Evolutionary conservation across 2,329 filamentous ascomycete genomes (phyloP).

Genomic region (Sphaceloma murrayae): DNA sequence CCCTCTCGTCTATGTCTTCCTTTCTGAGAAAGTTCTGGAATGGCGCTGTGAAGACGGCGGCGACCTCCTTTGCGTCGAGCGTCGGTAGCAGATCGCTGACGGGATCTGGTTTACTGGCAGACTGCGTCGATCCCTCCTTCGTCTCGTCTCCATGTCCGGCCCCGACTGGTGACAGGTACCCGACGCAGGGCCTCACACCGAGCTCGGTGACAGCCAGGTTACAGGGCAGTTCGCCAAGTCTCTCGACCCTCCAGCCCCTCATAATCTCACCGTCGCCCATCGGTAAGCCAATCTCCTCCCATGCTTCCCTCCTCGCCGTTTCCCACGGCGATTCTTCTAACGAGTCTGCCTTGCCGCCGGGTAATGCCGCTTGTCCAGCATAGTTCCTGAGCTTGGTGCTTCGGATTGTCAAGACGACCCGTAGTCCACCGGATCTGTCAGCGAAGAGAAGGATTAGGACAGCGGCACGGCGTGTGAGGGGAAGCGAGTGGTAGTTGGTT

Average conservation of each 20-base stretch:
- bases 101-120: conserved; percentile 54
- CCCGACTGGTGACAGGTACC: conserved; percentile 44
- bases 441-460: conserved; percentile 84
- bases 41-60: conserved; percentile 83
- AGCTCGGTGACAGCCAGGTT: conserved; percentile 44
- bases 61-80: conserved; percentile 82
- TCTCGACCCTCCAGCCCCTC: conserved; percentile 71
- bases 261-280: conserved; percentile 59
- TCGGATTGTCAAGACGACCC: conserved; percentile 54
- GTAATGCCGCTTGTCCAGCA: conserved; percentile 40
- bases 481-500: conserved; percentile 48
- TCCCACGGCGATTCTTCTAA: conserved; percentile 54
- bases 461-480: conserved; percentile 62
- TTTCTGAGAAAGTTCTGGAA: conserved; percentile 70
- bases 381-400: conserved; percentile 50
- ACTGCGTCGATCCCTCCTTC: conserved; percentile 28
- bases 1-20: conserved; percentile 44
- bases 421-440: conserved; percentile 68
- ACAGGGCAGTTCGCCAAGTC: conserved; percentile 69
- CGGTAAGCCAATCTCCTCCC: conserved; percentile 86
- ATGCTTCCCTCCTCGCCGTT: conserved; percentile 81
- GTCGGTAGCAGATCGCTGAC: conserved; percentile 47
- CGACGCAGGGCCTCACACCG: conserved; percentile 42
- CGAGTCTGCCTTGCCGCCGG: conserved; percentile 46
- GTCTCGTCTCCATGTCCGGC: not conserved